Conservation (phyloP, 345 rosid genomes). For the Capsella bursapastoris region DNA sequence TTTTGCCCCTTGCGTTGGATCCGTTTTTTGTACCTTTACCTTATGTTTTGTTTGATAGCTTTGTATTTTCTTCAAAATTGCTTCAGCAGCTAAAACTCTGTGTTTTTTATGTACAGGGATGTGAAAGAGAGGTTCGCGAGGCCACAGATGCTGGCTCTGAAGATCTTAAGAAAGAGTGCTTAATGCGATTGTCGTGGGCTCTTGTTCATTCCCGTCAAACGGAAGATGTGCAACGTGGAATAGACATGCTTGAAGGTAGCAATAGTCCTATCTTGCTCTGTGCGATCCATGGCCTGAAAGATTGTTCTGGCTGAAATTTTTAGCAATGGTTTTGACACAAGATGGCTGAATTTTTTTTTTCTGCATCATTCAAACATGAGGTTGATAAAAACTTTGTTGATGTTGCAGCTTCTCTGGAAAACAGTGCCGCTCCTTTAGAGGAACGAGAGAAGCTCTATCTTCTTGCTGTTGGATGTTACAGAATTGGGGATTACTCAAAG, state of each 20-base stretch:
- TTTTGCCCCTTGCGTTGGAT: slow-evolving; percentile 6
- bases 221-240: slow-evolving; percentile 85
- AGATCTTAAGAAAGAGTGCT: slow-evolving; percentile 59
- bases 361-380: slow-evolving; percentile 2
- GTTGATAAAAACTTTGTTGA: not conserved
- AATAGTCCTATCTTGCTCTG: not conserved
- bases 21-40: not conserved
- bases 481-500: slow-evolving; percentile 72
- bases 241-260: slow-evolving; percentile 82
- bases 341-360: not conserved
- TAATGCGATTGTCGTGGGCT: slow-evolving; percentile 88
- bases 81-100: not conserved
- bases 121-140: slow-evolving; percentile 81
- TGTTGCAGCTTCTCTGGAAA: slow-evolving; percentile 66
- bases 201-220: slow-evolving; percentile 77
- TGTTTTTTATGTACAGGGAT: slow-evolving; percentile 55
- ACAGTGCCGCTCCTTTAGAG: slow-evolving; percentile 53
- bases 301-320: not conserved
- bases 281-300: not conserved
- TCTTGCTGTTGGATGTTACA: slow-evolving; percentile 80
- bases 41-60: not conserved
- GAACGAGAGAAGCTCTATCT: slow-evolving; percentile 84
- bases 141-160: slow-evolving; percentile 59
- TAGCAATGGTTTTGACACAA: not conserved
- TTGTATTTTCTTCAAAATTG: not conserved